Base-by-base conservation (phyloP, 169 alveolate genomes). In the Cryptosporidium meleagridis region DNA sequence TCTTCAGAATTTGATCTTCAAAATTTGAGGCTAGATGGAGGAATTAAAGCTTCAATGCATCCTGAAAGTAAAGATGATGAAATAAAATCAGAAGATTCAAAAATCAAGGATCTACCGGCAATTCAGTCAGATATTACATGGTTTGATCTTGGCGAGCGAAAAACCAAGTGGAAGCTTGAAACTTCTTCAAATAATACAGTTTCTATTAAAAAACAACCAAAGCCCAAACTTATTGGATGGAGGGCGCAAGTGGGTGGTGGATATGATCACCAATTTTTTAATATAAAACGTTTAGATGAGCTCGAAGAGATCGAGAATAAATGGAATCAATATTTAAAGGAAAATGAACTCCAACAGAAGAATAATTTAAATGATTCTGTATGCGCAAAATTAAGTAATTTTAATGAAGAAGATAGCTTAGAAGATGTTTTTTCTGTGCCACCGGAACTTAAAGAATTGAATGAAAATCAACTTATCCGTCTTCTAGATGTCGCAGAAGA, bases 221-320 rank as follows among this genome's bases (percentile, higher is more conserved):
- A 80, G 44, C 80, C 75, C 0, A 80, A 93, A 68, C 91, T 96
- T 70, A 96, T 87, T 62, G 99, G 99, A 39, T 97, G 99, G 99
- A 95, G 96, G 85, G 97, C 97, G 18, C 87, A 91, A 37, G 96
- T 95, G 2, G 95, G 95, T 33, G 99, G 99, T 3, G 99, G 99
- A 7, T 96, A 96, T 91, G 96, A 94, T 45, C 97, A 95, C 86
- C 97, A 97, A 91, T 97, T 97, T 93, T 97, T 95, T 86, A 95
- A 96, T 84, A 70, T 61, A 23, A 91, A 87, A 23, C 91, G 94
- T 53, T 70, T 95, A 10, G 96, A 95, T 69, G 93, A 91, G 61
- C 84, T 95, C 21, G 97, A 95, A 68, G 92, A 80, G 35, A 95
- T 94, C 71, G 95, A 94, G 75, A 85, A 86, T 41, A 84, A 85